phyloP scores from a whole-genome alignment of 805 yeast species.

The Ogataea pini region DNA sequence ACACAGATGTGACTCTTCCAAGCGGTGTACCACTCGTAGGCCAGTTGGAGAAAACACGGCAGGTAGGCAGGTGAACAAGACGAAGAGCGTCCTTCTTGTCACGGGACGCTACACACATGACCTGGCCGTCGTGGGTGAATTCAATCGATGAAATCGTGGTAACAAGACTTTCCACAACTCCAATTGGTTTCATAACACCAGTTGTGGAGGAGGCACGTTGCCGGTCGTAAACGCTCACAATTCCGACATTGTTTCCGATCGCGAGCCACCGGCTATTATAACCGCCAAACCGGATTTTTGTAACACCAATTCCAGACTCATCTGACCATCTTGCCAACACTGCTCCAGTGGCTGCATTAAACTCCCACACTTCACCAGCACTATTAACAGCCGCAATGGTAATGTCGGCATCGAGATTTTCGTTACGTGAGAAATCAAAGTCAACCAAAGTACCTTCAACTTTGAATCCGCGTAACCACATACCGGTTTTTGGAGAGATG shows the following conservation, averaged over 20 bases:
- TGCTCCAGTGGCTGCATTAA: constrained; percentile 51
- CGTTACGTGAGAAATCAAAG: constrained; percentile 56
- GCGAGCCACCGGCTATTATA: constrained; percentile 77
- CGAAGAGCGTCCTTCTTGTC: constrained; percentile 84
- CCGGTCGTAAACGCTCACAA: constrained; percentile 83
- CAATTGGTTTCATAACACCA: constrained; percentile 47
- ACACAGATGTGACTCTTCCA: constrained; percentile 84
- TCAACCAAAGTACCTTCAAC: constrained; percentile 86
- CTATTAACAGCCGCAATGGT: constrained; percentile 63
- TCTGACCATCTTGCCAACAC: constrained; percentile 78
- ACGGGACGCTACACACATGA: constrained; percentile 81
- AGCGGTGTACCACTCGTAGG: constrained; percentile 96
- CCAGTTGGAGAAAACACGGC: constrained; percentile 90
- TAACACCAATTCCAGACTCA: constrained; percentile 80
- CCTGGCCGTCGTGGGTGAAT: constrained; percentile 87
- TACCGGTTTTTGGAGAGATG: constrained; percentile 74
- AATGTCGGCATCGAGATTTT: constrained; percentile 35
- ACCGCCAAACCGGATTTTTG: constrained; percentile 74
- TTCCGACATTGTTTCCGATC: constrained; percentile 84
- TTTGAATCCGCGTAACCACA: constrained; percentile 84
- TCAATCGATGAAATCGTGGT: constrained; percentile 73
- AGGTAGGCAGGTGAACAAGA: constrained; percentile 83
- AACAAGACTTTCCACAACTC: constrained; percentile 73
- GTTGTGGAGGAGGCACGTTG: constrained; percentile 13
- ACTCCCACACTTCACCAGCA: constrained; percentile 90